A percentile compares a stretch with the other conserved stretches of the same genome.
phyloP scores from a whole-genome alignment of 495 filamentous ascomycete genomes.

The Penicillium psychrofluorescens region DNA sequence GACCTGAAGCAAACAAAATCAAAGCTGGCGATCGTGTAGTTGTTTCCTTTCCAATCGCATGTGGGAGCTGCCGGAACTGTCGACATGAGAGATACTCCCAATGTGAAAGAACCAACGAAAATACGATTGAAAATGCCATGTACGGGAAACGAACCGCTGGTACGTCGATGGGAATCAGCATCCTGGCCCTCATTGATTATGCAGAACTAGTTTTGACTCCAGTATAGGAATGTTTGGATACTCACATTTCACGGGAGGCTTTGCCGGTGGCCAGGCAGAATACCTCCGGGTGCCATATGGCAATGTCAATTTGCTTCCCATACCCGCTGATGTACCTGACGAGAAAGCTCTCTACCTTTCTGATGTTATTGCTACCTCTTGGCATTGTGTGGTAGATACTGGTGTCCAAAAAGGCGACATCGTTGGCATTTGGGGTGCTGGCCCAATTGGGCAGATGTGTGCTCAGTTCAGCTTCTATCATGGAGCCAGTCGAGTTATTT shows the following conservation, averaged over 20 bases:
- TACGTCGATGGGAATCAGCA: constrained; percentile 21
- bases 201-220: not conserved
- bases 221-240: constrained; percentile 43
- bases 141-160: constrained; percentile 68
- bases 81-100: constrained; percentile 64
- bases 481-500: constrained; percentile 68
- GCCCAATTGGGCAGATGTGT: constrained; percentile 67
- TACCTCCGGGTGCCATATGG: constrained; percentile 77
- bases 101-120: constrained; percentile 74
- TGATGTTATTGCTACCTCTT: constrained; percentile 72
- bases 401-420: constrained; percentile 69
- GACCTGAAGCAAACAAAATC: constrained; percentile 49
- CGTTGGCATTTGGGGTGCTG: constrained; percentile 54
- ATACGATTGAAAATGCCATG: constrained; percentile 61
- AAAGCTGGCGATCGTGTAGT: constrained; percentile 73
- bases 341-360: constrained; percentile 82
- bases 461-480: constrained; percentile 64
- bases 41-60: constrained; percentile 78
- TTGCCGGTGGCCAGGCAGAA: constrained; percentile 84
- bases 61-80: constrained; percentile 66
- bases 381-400: constrained; percentile 78
- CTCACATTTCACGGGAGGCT: constrained; percentile 72
- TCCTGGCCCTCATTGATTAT: not conserved
- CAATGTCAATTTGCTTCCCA: constrained; percentile 74
- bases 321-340: constrained; percentile 76